Base-by-base conservation (phyloP, 371 early-diverging fungal genomes). In the Mucor piriformis region DNA sequence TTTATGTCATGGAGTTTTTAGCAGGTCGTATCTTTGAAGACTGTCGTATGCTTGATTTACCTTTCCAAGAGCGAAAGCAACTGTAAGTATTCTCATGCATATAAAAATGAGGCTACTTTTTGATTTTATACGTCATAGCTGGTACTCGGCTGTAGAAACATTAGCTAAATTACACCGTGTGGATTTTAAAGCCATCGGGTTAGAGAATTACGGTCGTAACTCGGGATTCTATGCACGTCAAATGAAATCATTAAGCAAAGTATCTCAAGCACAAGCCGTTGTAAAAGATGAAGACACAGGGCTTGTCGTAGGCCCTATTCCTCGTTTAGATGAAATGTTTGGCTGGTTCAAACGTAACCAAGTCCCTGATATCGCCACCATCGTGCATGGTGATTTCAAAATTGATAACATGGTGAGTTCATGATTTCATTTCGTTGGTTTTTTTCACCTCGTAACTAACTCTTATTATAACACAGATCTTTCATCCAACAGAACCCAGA, bases 1-100 rank as follows among this genome's bases (percentile, higher is more conserved):
- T 96, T 69, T 96, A 95, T 74, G 90, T 92, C 33, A 96, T 96
- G 97, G 92, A 96, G 69, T 96, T 92, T 62, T 69, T 95, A 47
- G 76, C 92, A 40, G 97, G 97, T 20, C 87, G 95, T 8, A 91
- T 96, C 52, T 92, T 92, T 51, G 74, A 83, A 4, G 88, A 92
- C 56, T 73, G 85, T 5, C 67, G 81, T 11, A 73, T 93, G 70
- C 76, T 76, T 7, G 59, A 73, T 33, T 53, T 93, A 29, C 70
- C 83, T 3, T 75, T 70, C 27, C 77, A 75, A 48, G 88, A 91
- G 55, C 83, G 91, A 16, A 69, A 60, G 23, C 48, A 63, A 49
- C 90, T 83, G 59, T 59, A 59, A 52, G 59, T 51, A 13, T 43
- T 8, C 2, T 10, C 3, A 1, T 46, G 23, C 16, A 13, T 42